phyloP scores from a whole-genome alignment of 495 filamentous ascomycete genomes.

The Terfezia boudieri region DNA sequence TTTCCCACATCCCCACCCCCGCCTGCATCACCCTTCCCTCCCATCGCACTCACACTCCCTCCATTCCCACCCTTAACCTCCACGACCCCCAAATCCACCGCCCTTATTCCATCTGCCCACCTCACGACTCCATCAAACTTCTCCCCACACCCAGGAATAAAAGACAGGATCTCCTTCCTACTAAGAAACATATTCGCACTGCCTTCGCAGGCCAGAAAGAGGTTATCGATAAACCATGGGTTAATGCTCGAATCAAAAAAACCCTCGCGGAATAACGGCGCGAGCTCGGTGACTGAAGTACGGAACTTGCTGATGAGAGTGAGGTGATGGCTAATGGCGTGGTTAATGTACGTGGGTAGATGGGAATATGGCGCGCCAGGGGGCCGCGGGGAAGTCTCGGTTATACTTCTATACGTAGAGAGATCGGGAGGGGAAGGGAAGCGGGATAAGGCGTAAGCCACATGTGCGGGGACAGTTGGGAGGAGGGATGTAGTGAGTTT shows the following conservation, averaged over 20 bases:
- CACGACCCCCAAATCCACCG: neutral
- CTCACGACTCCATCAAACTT: neutral
- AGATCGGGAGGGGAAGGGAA: too few relatives aligned
- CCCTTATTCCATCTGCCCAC: neutral
- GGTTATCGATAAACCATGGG: neutral
- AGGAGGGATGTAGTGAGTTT: too few relatives aligned
- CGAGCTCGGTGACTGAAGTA: neutral
- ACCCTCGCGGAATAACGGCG: neutral
- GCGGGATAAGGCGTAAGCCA: too few relatives aligned
- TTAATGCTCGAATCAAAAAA: neutral
- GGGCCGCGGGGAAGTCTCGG: neutral
- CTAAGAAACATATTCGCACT: neutral
- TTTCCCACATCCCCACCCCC: neutral
- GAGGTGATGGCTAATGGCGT: neutral
- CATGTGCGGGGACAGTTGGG: too few relatives aligned
- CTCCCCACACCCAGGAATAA: neutral
- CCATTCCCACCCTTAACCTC: neutral
- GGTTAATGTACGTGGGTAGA: neutral
- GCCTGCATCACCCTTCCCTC: neutral
- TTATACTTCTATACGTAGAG: neutral
- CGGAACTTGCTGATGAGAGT: neutral
- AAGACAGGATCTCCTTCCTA: neutral
- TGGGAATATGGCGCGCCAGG: neutral
- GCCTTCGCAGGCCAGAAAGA: neutral
- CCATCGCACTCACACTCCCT: neutral